phyloP scores from a whole-genome alignment of 2,329 filamentous ascomycete species.

The Stagonosporopsis vannaccii region DNA sequence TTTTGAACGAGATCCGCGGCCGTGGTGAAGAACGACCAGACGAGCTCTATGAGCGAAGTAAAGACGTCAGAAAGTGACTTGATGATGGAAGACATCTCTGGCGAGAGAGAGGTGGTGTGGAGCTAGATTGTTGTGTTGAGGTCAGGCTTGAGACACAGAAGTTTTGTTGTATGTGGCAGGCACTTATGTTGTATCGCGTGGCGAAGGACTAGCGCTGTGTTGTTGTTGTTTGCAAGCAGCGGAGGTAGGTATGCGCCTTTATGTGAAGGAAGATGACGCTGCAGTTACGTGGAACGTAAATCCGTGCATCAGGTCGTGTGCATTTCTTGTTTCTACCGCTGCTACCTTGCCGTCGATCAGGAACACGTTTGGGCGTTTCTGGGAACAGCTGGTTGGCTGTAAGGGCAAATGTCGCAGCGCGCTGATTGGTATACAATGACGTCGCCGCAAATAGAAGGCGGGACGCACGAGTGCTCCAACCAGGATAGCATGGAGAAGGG shows the following conservation, averaged over 20 bases:
- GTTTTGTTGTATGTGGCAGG: neutral
- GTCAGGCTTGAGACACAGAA: neutral
- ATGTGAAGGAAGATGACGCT: conserved; percentile 29
- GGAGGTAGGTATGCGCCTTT: conserved; percentile 16
- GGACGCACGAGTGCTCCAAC: neutral
- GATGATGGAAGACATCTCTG: conserved; percentile 46
- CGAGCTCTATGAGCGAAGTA: conserved; percentile 42
- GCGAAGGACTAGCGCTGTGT: conserved; percentile 4
- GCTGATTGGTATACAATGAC: conserved; percentile 24
- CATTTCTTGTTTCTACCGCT: conserved; percentile 16
- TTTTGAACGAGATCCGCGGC: conserved; percentile 41
- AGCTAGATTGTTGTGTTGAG: neutral
- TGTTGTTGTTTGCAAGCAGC: conserved; percentile 12
- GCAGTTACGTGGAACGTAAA: conserved; percentile 26
- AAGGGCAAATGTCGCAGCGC: conserved; percentile 20
- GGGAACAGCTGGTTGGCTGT: conserved; percentile 28
- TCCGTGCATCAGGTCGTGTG: neutral
- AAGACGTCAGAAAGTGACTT: conserved; percentile 42
- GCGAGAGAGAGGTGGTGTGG: neutral
- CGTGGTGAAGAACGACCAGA: conserved; percentile 48
- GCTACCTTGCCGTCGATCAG: conserved; percentile 7
- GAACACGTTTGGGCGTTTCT: conserved; percentile 14
- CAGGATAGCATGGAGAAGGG: neutral
- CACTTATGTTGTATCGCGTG: conserved; percentile 2
- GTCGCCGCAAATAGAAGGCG: conserved; percentile 22